Base-by-base conservation (phyloP, 176 grass and related monocot species). In the Urochloa ruziziensis region DNA sequence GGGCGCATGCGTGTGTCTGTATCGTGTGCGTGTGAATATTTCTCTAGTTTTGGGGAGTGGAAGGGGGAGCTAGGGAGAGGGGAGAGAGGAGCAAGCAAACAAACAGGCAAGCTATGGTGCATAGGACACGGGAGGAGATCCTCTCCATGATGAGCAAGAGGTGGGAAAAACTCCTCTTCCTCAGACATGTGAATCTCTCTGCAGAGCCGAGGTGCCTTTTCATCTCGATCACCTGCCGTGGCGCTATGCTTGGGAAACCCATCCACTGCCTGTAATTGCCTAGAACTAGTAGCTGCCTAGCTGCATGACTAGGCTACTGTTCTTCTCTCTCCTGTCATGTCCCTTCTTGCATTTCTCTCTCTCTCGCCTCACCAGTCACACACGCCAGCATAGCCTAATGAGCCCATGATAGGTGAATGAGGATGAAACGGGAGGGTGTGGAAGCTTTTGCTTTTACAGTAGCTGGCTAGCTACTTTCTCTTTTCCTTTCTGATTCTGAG, bases 111-210 rank as follows among this genome's bases (percentile, higher is more conserved):
- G 72, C 53, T 83, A 78, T 19, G 21, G 17, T 2, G 21, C 44
- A 63, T 70, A 83, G 80, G 86, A 79, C 74, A 72, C 53, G 75
- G 52, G 10, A 74, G 60, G 30, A 75, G 62, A 81, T 83, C 74
- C 33, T 49, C 57, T 49, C 74, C 36, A 79, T 29, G 81, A 88
- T 64, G 44, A 25, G 62, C 49, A 42, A 54, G 19, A 1, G 82
- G 23, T 21, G 48, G 29, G 42, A 5, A 21, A 43, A 57, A 57
- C 32, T 74, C 58, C 42, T 72, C 42, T 23, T 67, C 59, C 32
- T 73, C 44, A 33, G 47, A 67, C 83, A 86, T 79, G 84, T 86
- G 79, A 86, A 79, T 83, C 79, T 79, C 73, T 90, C 66, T 79
- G 83, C 77, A 77, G 30, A 14, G 49, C n/a, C 54, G 47, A 69